Conservation (phyloP, 371 early-diverging fungal species). For the Mucor irregularis region DNA sequence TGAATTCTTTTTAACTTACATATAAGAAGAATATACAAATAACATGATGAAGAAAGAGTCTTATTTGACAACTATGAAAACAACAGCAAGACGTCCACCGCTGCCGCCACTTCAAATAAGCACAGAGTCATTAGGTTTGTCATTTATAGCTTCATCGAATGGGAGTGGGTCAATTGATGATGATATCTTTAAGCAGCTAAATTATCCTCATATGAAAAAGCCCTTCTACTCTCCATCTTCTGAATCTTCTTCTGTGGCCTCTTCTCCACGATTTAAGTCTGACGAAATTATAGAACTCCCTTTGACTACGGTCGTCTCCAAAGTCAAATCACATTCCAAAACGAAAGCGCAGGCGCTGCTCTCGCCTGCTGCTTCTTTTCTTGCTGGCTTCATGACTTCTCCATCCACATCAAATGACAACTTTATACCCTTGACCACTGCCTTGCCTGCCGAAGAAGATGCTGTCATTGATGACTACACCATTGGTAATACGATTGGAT, state of each 20-base stretch:
- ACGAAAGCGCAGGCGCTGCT: not conserved
- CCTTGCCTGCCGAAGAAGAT: no score
- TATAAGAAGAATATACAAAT: not conserved
- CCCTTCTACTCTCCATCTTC: not conserved
- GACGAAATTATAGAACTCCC: no score
- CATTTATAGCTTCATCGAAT: constrained; percentile 5
- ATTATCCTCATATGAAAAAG: constrained; percentile 27
- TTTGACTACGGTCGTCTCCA: no score
- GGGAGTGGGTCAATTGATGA: constrained; percentile 5
- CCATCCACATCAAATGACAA: not conserved
- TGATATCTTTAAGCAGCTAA: constrained; percentile 21
- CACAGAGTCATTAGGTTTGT: constrained; percentile 29
- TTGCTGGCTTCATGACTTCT: constrained; percentile 50
- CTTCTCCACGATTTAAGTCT: not conserved
- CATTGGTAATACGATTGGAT: constrained; percentile 58
- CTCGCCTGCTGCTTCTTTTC: constrained; percentile 66
- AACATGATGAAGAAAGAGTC: not conserved
- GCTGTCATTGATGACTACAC: constrained; percentile 67
- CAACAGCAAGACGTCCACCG: not conserved
- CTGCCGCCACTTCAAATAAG: constrained; percentile 4
- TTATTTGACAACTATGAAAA: not conserved
- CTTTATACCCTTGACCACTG: no score
- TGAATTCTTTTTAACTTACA: not conserved
- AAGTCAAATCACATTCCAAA: no score
- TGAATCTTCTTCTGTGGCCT: not conserved